A percentile compares a stretch with the other conserved stretches of the same genome.
Evolutionary conservation across 2,329 filamentous ascomycete species (phyloP).

Genomic region (Nigrospora osmanthi): DNA sequence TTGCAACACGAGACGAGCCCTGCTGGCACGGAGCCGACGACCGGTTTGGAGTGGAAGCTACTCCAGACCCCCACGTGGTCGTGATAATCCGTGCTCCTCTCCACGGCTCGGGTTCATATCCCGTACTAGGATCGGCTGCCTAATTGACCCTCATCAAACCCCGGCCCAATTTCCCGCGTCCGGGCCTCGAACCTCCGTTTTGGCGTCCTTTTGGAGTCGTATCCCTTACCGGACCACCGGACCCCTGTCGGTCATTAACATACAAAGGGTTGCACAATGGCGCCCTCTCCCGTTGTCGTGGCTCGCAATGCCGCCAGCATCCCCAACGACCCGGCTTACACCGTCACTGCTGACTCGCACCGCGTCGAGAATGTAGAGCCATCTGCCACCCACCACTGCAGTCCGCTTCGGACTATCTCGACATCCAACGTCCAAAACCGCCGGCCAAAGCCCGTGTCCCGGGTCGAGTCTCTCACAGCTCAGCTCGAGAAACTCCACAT

Average conservation of each 20-base stretch:
- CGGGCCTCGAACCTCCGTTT: too few species aligned
- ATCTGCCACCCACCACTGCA: constrained; percentile 4
- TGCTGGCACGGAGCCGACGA: too few species aligned
- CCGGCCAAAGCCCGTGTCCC: constrained; percentile 9
- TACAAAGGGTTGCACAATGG: not conserved
- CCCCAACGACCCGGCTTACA: constrained; percentile 14
- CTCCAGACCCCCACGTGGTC: too few species aligned
- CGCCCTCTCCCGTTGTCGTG: constrained; percentile 7
- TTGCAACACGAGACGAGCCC: too few species aligned
- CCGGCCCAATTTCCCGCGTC: too few species aligned
- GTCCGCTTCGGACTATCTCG: constrained; percentile 19
- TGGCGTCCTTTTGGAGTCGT: constrained; percentile 3
- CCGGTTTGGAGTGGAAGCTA: too few species aligned
- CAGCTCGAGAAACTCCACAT: constrained; percentile 24
- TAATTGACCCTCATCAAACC: too few species aligned
- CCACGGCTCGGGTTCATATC: too few species aligned
- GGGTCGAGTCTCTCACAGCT: constrained; percentile 22
- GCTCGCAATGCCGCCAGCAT: constrained; percentile 14
- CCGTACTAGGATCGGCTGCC: too few species aligned
- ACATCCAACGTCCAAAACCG: constrained; percentile 20
- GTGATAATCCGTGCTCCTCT: too few species aligned
- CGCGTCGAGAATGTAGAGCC: constrained; percentile 5
- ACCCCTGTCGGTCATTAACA: constrained; percentile 3
- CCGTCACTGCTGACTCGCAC: constrained; percentile 11
- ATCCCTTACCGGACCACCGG: constrained; percentile 3